Percentiles rank a stretch among this genome's conserved stretches.
These are phyloP conservation scores for Handroanthus guayacan DNA, from an alignment of 257 asterid genomes.

Conservation along the genomic window DNA sequence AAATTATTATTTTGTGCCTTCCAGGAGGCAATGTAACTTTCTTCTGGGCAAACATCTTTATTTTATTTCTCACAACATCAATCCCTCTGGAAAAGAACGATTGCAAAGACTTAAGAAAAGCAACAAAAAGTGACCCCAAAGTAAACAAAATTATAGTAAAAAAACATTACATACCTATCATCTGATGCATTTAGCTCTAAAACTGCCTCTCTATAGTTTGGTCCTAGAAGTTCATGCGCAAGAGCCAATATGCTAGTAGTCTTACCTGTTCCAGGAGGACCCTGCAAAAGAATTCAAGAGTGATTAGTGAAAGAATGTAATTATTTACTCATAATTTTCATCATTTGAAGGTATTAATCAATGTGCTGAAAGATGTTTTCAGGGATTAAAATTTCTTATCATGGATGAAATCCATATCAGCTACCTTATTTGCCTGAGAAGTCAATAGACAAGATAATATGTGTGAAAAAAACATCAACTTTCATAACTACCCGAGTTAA, in stretches of 20 bases:
- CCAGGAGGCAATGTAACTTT: slow-evolving; percentile 92
- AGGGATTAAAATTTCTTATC: background rate
- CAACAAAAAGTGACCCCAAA: background rate
- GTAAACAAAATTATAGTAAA: background rate
- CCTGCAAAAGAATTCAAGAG: slow-evolving; percentile 52
- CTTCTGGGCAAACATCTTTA: slow-evolving; percentile 98
- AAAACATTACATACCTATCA: slow-evolving; percentile 62
- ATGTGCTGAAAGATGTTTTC: background rate
- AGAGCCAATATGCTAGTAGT: slow-evolving; percentile 94
- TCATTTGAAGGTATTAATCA: background rate
- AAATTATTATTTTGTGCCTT: slow-evolving; percentile 83
- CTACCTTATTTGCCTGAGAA: background rate
- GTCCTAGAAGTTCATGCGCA: slow-evolving; percentile 96
- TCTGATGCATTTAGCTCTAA: slow-evolving; percentile 96
- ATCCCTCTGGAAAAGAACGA: slow-evolving; percentile 70
- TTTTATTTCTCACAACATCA: slow-evolving; percentile 95
- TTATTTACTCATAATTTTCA: too few relatives aligned
- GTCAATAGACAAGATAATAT: background rate
- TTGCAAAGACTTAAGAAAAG: slow-evolving; percentile 21
- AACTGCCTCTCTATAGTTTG: slow-evolving; percentile 86
- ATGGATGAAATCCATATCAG: too few relatives aligned
- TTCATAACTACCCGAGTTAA: too few relatives aligned
- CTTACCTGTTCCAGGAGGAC: slow-evolving; percentile 99
- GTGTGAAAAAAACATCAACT: too few relatives aligned
- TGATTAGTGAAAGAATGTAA: background rate